Conservation (phyloP, 345 rosid species). For the Geranium rotundifolium region DNA sequence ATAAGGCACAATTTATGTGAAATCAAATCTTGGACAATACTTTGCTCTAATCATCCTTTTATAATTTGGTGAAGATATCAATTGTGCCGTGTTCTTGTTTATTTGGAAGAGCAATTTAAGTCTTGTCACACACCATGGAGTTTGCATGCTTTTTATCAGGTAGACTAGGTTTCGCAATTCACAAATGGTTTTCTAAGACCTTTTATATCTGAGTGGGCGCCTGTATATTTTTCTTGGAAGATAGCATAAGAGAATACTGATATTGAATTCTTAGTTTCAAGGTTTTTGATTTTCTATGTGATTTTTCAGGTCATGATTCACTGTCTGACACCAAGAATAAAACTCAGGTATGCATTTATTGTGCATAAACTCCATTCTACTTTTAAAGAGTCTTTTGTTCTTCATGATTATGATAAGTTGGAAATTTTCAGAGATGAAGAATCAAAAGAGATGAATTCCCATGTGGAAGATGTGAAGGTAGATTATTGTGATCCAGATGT, state of each 20-base stretch:
- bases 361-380: neutral
- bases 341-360: constrained; percentile 22
- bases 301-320: constrained; percentile 38
- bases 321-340: constrained; percentile 34
- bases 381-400: neutral
- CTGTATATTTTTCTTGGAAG: neutral
- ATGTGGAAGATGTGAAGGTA: constrained; percentile 6
- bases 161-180: neutral
- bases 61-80: too few relatives aligned
- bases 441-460: constrained; percentile 16
- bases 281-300: constrained; percentile 1
- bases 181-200: neutral
- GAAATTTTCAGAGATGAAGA: constrained; percentile 24
- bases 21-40: neutral
- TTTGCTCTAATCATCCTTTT: neutral
- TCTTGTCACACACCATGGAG: neutral
- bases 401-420: neutral
- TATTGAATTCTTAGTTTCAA: too few relatives aligned
- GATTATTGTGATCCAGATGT: constrained; percentile 16
- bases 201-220: neutral
- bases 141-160: neutral
- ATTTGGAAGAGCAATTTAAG: too few relatives aligned
- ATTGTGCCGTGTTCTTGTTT: too few relatives aligned
- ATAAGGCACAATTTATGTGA: too few relatives aligned
- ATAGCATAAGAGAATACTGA: neutral